phyloP scores from a whole-genome alignment of 2,329 filamentous ascomycete genomes.

The Monosporascus sp. region DNA sequence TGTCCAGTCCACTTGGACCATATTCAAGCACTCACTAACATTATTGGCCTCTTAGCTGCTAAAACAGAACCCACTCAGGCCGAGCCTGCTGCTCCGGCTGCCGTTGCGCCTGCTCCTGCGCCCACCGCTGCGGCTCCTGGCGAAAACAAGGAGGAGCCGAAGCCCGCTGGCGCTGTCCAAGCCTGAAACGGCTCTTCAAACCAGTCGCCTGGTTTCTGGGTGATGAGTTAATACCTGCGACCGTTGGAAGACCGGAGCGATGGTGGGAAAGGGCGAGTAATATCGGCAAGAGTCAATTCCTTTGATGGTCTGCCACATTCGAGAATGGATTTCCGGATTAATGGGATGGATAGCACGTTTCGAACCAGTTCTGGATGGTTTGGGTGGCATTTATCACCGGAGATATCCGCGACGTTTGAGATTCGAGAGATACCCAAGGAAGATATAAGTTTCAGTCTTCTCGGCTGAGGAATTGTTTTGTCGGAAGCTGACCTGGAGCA shows the following conservation, averaged over 20 bases:
- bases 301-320: neutral
- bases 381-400: neutral
- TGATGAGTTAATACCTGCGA: neutral
- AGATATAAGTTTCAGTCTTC: neutral
- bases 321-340: neutral
- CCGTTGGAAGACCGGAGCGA: neutral
- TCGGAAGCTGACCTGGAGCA: neutral
- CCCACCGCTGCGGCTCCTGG: constrained; percentile 9
- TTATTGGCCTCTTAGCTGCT: constrained; percentile 5
- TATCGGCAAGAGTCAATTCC: neutral
- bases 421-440: neutral
- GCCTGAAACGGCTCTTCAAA: constrained; percentile 12
- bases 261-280: neutral
- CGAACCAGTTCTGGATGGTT: neutral
- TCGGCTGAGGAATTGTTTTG: neutral
- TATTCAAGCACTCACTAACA: constrained; percentile 4
- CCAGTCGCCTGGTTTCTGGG: constrained; percentile 3
- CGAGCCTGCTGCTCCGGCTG: constrained; percentile 11
- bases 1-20: too few species aligned
- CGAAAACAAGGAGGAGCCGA: constrained; percentile 20
- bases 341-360: neutral
- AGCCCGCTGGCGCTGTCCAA: constrained; percentile 19
- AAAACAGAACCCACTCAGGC: constrained; percentile 12
- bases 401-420: neutral
- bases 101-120: constrained; percentile 14